phyloP scores from a whole-genome alignment of 257 asterid genomes.

The Capsicum chinense region DNA sequence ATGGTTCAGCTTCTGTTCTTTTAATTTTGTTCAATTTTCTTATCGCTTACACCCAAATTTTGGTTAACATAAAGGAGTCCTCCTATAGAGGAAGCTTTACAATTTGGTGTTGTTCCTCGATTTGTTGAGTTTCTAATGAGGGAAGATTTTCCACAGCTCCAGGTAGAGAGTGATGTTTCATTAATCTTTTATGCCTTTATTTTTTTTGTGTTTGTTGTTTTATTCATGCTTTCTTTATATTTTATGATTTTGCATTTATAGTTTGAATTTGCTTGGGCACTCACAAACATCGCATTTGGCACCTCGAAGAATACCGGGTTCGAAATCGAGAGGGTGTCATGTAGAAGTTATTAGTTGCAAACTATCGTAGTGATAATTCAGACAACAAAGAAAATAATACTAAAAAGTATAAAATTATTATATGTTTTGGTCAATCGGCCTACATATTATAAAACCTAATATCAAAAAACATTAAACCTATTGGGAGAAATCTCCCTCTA shows the following conservation, averaged over 20 bases:
- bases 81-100: constrained; percentile 94
- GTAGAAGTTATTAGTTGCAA: too few relatives aligned
- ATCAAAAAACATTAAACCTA: too few relatives aligned
- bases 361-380: too few relatives aligned
- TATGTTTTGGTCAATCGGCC: too few relatives aligned
- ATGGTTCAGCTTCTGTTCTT: neutral
- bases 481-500: too few relatives aligned
- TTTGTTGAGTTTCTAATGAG: constrained; percentile 82
- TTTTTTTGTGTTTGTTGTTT: neutral
- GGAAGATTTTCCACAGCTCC: constrained; percentile 86
- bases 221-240: constrained; percentile 21
- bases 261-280: constrained; percentile 99
- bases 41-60: neutral
- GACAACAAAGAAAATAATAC: too few relatives aligned
- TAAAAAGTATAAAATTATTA: too few relatives aligned
- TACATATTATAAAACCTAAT: too few relatives aligned
- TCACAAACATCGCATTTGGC: constrained; percentile 95
- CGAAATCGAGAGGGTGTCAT: too few relatives aligned
- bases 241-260: constrained; percentile 33
- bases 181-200: neutral
- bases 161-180: constrained; percentile 50
- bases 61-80: constrained; percentile 73
- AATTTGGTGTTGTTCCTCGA: constrained; percentile 93
- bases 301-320: constrained; percentile 75
- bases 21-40: neutral